Conservation (phyloP, 73 alveolate genomes). For the Stentor coeruleus region DNA sequence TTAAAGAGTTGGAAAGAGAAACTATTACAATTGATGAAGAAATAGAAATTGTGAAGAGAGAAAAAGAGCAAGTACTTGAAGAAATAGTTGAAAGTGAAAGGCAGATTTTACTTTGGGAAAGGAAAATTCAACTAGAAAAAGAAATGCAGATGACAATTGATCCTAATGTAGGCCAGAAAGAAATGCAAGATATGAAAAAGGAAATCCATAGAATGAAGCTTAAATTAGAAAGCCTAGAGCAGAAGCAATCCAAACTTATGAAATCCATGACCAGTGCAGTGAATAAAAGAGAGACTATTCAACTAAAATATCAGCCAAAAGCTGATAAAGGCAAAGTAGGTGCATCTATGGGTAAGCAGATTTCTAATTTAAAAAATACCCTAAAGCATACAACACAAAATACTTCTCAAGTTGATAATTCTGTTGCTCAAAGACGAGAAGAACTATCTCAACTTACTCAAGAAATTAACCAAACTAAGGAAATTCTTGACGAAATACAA, state of each 20-base stretch:
- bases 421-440: conserved; percentile 51
- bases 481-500: conserved; percentile 43
- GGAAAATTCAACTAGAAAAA: conserved; percentile 96
- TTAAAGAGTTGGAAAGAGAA: conserved; percentile 92
- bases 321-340: conserved; percentile 62
- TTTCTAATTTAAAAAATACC: conserved; percentile 69
- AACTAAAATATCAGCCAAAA: conserved; percentile 85
- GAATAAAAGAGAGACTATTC: conserved; percentile 92
- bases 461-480: conserved; percentile 45
- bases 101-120: conserved; percentile 95
- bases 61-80: conserved; percentile 91
- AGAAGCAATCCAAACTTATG: conserved; percentile 88
- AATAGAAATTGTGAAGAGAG: conserved; percentile 88
- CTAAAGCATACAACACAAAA: conserved; percentile 75
- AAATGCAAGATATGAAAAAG: conserved; percentile 88
- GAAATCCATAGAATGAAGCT: conserved; percentile 97
- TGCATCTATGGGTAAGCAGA: conserved; percentile 65
- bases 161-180: conserved; percentile 96
- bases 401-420: conserved; percentile 63
- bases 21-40: conserved; percentile 85
- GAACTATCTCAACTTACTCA: conserved; percentile 33
- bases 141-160: conserved; percentile 97
- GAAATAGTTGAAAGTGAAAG: conserved; percentile 97
- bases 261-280: conserved; percentile 98
- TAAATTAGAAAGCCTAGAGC: conserved; percentile 78